Evolutionary conservation across 805 yeast species (phyloP).

Genomic region (Lachancea meyersii): DNA sequence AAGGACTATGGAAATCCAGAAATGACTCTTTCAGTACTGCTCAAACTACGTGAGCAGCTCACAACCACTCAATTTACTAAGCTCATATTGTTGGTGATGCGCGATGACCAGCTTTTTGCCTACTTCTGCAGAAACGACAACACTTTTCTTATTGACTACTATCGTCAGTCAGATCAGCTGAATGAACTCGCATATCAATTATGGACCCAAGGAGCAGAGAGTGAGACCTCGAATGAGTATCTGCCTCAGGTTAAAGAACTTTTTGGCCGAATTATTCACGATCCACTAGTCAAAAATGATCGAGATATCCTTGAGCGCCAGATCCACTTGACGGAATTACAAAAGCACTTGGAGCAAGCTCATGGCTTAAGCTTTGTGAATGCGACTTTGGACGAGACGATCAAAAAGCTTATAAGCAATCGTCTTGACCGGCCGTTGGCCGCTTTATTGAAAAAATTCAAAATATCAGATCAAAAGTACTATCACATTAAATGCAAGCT

Average conservation of each 20-base stretch:
- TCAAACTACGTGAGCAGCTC: constrained; percentile 46
- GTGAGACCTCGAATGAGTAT: constrained; percentile 33
- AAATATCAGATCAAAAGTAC: constrained; percentile 50
- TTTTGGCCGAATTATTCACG: constrained; percentile 18
- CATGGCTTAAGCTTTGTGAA: constrained; percentile 38
- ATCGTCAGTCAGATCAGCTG: constrained; percentile 57
- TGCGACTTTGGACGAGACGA: constrained; percentile 43
- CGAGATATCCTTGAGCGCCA: constrained; percentile 37
- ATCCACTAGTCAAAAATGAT: constrained; percentile 18
- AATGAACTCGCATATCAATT: constrained; percentile 41
- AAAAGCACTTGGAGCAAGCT: constrained; percentile 40
- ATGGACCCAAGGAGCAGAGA: constrained; percentile 27
- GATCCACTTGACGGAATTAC: constrained; percentile 38
- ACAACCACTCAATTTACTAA: constrained; percentile 65
- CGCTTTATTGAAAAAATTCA: constrained; percentile 46
- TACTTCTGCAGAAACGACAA: constrained; percentile 33
- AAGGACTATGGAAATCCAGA: constrained; percentile 56
- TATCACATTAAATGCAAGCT: constrained; percentile 49
- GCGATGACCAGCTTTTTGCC: constrained; percentile 27
- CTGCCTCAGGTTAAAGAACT: constrained; percentile 33
- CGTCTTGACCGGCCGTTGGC: constrained; percentile 46
- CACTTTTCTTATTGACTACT: constrained; percentile 46
- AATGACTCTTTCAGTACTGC: constrained; percentile 41
- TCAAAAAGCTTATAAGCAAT: constrained; percentile 40
- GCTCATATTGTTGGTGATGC: constrained; percentile 43